These are phyloP conservation scores for Dryadomyces sulphureus DNA, from an alignment of 2,329 filamentous ascomycete genomes.

Conservation along the genomic window DNA sequence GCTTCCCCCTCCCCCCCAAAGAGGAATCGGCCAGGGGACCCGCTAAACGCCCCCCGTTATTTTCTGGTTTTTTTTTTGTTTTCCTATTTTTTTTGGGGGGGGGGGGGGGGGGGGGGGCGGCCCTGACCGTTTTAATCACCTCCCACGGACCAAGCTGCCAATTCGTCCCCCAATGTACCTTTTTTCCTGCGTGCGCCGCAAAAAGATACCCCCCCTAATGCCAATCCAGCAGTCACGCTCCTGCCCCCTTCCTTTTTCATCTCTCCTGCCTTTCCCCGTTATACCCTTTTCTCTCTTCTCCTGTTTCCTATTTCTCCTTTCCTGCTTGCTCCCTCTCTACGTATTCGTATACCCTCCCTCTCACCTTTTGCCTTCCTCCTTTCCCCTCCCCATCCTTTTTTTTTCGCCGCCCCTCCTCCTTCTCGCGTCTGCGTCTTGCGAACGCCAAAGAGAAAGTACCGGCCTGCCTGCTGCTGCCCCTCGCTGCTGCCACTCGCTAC, in stretches of 20 bases:
- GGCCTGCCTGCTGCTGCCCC: not conserved
- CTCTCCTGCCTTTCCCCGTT: constrained; percentile 1
- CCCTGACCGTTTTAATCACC: constrained; percentile 6
- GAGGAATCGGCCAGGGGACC: constrained; percentile 1
- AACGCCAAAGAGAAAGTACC: too few species aligned
- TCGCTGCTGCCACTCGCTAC: not conserved
- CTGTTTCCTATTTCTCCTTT: not conserved
- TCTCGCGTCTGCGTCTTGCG: not conserved
- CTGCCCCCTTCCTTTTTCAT: constrained; percentile 1
- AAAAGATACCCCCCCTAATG: not conserved
- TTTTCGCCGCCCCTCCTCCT: not conserved
- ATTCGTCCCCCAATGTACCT: not conserved
- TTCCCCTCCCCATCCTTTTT: not conserved
- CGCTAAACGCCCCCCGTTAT: constrained; percentile 3
- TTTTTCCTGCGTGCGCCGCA: not conserved
- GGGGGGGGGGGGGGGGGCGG: too few species aligned
- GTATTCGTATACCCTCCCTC: not conserved
- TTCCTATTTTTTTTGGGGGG: not conserved
- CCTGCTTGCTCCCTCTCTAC: not conserved
- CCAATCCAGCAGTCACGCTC: constrained; percentile 1
- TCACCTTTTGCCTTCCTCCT: not conserved
- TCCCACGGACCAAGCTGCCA: not conserved
- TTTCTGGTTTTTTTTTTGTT: not conserved
- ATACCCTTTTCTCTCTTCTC: constrained; percentile 2
- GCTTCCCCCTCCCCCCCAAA: not conserved